Evolutionary conservation across 495 filamentous ascomycete species (phyloP).

Genomic region (Cryomyces minteri): DNA sequence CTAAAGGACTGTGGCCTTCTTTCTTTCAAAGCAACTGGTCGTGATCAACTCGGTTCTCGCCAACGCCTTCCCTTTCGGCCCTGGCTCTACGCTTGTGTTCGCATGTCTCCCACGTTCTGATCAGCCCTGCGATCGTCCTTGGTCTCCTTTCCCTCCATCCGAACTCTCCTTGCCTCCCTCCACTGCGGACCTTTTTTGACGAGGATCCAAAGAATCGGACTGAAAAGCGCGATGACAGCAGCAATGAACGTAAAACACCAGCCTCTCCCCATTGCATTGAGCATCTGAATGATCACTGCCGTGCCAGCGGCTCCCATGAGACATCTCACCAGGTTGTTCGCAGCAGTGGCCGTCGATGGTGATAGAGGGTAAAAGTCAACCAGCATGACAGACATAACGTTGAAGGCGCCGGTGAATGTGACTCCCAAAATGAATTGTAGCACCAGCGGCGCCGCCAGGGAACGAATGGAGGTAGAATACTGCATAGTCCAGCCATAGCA

Average conservation of each 20-base stretch:
- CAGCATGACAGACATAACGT: slow-evolving; percentile 33
- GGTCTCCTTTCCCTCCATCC: slow-evolving; percentile 5
- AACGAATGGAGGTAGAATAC: neutral
- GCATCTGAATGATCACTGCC: slow-evolving; percentile 47
- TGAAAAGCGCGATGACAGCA: slow-evolving; percentile 30
- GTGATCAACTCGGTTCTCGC: too few relatives aligned
- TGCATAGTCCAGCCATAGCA: slow-evolving; percentile 25
- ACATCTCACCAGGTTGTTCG: slow-evolving; percentile 52
- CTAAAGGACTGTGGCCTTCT: too few relatives aligned
- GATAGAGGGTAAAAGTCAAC: slow-evolving; percentile 45
- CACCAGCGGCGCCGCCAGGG: slow-evolving; percentile 21
- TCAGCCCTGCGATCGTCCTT: neutral
- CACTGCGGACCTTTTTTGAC: slow-evolving; percentile 27
- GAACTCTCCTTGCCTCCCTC: slow-evolving; percentile 30
- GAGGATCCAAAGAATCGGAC: slow-evolving; percentile 31
- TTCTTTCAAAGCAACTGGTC: too few relatives aligned
- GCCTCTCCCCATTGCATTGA: slow-evolving; percentile 42
- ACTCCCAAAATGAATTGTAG: slow-evolving; percentile 43
- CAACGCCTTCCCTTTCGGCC: too few relatives aligned
- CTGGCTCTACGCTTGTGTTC: too few relatives aligned
- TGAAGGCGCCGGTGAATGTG: slow-evolving; percentile 35
- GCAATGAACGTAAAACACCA: slow-evolving; percentile 55
- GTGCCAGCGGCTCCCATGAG: slow-evolving; percentile 47
- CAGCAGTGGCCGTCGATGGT: slow-evolving; percentile 47
- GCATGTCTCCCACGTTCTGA: too few relatives aligned